phyloP scores from a whole-genome alignment of 192 early-diverging fungal species.

The Linnemannia hyalina region DNA sequence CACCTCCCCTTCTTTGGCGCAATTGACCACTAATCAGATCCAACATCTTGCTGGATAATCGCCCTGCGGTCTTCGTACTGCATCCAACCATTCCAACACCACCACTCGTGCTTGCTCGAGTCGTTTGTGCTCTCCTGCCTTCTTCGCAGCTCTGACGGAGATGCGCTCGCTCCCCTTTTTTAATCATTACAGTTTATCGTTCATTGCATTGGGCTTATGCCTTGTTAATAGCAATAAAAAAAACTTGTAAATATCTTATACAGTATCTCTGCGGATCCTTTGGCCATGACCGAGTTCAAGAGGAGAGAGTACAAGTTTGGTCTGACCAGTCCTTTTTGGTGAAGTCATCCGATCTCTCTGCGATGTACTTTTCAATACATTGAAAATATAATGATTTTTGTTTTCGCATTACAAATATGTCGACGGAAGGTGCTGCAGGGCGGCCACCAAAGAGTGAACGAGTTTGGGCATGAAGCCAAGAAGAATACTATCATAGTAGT shows the following conservation, averaged over 20 bases:
- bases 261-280: too few species aligned
- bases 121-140: background rate
- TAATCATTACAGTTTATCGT: background rate
- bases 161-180: background rate
- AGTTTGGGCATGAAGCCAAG: too few species aligned
- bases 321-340: too few species aligned
- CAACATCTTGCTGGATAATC: background rate
- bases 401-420: too few species aligned
- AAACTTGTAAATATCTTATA: background rate
- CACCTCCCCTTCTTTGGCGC: conserved; percentile 5
- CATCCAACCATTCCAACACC: background rate
- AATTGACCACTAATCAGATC: background rate
- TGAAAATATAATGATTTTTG: too few species aligned
- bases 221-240: background rate
- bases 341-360: too few species aligned
- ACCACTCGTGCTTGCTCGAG: background rate
- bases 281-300: too few species aligned
- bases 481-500: too few species aligned
- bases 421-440: too few species aligned
- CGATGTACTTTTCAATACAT: too few species aligned
- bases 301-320: too few species aligned
- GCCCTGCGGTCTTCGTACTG: background rate
- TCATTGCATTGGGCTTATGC: background rate
- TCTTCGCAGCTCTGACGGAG: background rate
- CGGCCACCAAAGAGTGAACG: too few species aligned